Evolutionary conservation across 2,329 filamentous ascomycete genomes (phyloP), one percentile per base, ranked within the genome.

Genomic region (Macrophomina phaseolina): DNA sequence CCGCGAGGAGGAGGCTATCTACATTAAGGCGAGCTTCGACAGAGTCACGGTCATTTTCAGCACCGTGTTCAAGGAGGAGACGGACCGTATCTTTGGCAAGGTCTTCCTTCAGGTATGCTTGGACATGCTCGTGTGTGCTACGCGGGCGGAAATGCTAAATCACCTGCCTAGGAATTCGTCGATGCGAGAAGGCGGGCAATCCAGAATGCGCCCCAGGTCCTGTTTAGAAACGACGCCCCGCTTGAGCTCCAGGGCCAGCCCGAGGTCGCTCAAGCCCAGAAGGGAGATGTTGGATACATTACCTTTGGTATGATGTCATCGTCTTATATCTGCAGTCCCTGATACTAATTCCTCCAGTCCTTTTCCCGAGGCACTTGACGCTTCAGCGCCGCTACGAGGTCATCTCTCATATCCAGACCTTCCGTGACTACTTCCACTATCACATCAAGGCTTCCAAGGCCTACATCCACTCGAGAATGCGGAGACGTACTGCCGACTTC

Each of bases 351-450:
- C 7, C 1, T 30, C 1, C 55, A 96, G 95, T 98, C 56, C 87
- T 99, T 51, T 99, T 99, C 84, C 94, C 95, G 55, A 90, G 95
- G 70, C 96, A 99, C 80, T 85, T 99, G 71, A 94, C 93, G 14
- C 89, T 89, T 14, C 93, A 97, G 80, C 89, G 93, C 77, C 92
- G 96, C 83, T 90, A 92, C 68, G 94, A 97, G 71, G 94, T 96
- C 78, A 99, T 99, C 73, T 97, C 94, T 61, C 96, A 99, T 79
- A 98, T 99, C 74, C 96, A 99, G 82, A 99, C 95, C 14, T 99
- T 99, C 91, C 92, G 95, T 72, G 95, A 99, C 78, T 99, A 99
- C 81, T 99, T 99, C 86, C 95, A 99, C 81, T 99, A 99, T 80
- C 95, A 99, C 81, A 99, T 99, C 82, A 99, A 99, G 83, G 96